Percentiles rank a stretch among this genome's conserved stretches.
Evolutionary conservation across 352 stramenopile species (phyloP).

Genomic region (Globisporangium radiosum): DNA sequence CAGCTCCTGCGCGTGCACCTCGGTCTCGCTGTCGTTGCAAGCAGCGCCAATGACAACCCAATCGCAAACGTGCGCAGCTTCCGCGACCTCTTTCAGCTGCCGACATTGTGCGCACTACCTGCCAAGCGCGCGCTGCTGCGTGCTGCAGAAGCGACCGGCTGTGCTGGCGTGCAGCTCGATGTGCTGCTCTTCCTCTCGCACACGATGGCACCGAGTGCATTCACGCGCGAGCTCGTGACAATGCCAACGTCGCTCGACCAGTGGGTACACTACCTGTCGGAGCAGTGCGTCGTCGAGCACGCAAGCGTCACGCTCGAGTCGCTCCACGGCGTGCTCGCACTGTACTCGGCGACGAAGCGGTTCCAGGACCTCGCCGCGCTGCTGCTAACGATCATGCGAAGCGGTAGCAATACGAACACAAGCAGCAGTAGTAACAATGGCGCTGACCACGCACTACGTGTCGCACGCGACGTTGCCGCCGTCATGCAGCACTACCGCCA

Average conservation of each 20-base stretch:
- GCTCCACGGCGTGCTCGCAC: slow-evolving; percentile 31
- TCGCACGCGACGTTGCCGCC: slow-evolving; percentile 43
- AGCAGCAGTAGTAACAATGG: background rate
- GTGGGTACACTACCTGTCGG: slow-evolving; percentile 62
- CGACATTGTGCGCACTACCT: slow-evolving; percentile 21
- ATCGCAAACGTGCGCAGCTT: slow-evolving; percentile 24
- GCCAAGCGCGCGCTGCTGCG: slow-evolving; percentile 47
- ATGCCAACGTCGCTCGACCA: slow-evolving; percentile 40
- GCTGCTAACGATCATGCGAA: slow-evolving; percentile 47
- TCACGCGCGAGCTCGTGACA: slow-evolving; percentile 37
- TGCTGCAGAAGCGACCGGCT: slow-evolving; percentile 39
- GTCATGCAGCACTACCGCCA: slow-evolving; percentile 46
- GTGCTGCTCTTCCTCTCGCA: slow-evolving; percentile 73
- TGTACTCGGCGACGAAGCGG: slow-evolving; percentile 40
- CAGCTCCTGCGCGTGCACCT: slow-evolving; percentile 86
- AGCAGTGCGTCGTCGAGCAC: slow-evolving; percentile 46
- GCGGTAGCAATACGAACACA: slow-evolving; percentile 8
- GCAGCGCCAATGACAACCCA: background rate
- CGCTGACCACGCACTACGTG: slow-evolving; percentile 22
- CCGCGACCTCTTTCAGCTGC: slow-evolving; percentile 45
- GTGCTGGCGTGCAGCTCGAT: slow-evolving; percentile 57
- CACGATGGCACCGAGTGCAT: slow-evolving; percentile 53
- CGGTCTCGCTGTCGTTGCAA: slow-evolving; percentile 38
- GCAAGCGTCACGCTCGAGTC: slow-evolving; percentile 40
- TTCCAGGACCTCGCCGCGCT: slow-evolving; percentile 50